phyloP scores from a whole-genome alignment of 1,284 basidiomycete genomes.

The Moesziomyces globuligerus region DNA sequence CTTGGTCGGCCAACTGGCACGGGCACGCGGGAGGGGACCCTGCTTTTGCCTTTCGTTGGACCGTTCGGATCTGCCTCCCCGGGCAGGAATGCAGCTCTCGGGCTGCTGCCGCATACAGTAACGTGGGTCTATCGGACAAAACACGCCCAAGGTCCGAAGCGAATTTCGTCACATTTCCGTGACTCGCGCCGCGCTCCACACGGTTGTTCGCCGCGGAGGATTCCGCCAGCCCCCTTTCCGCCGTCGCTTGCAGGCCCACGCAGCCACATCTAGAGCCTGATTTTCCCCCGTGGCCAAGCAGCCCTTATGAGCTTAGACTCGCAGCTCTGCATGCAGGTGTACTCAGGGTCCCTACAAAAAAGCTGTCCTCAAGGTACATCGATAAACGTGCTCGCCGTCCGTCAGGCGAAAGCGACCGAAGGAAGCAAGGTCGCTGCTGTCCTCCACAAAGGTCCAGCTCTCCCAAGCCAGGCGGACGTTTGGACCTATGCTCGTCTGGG shows the following conservation, averaged over 20 bases:
- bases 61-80: background rate
- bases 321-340: background rate
- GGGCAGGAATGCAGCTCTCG: constrained; percentile 1
- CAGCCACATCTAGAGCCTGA: background rate
- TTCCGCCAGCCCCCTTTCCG: background rate
- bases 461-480: no score
- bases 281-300: no score
- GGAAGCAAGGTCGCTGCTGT: no score
- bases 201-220: background rate
- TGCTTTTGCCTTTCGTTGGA: constrained; percentile 11
- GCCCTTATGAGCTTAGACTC: no score
- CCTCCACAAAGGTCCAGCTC: no score
- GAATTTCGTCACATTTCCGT: background rate
- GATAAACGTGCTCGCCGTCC: background rate
- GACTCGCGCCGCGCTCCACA: no score
- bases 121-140: constrained; percentile 1
- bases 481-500: no score
- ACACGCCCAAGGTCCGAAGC: background rate
- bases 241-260: no score
- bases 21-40: constrained; percentile 12
- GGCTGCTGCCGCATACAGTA: background rate
- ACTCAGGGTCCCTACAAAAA: background rate
- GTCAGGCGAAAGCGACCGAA: no score
- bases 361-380: background rate
- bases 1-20: constrained; percentile 13